Percentiles rank a stretch among this genome's conserved stretches.
phyloP scores from a whole-genome alignment of 306 rosid genomes.

The Pterocarpus macrocarpus region DNA sequence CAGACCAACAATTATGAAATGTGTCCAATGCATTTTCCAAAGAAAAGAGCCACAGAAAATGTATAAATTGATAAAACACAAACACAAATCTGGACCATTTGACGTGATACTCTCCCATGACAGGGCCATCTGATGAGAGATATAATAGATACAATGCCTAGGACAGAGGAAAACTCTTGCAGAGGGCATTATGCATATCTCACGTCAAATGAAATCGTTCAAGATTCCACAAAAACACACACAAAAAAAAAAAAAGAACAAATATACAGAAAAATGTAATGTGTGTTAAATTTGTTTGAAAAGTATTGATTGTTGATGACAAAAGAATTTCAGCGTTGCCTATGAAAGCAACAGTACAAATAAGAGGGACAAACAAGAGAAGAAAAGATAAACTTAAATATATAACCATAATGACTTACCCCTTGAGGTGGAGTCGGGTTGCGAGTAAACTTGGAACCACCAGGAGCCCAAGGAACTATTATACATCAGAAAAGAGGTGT shows the following conservation, averaged over 20 bases:
- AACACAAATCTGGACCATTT: not conserved
- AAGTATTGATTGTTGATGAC: not conserved
- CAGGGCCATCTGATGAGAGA: constrained; percentile 7
- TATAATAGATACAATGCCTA: not conserved
- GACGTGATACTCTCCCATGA: not conserved
- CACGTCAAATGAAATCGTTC: constrained; percentile 16
- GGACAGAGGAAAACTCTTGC: constrained; percentile 9
- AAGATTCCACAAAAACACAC: not conserved
- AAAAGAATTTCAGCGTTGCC: not conserved
- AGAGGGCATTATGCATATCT: not conserved
- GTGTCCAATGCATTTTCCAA: constrained; percentile 8
- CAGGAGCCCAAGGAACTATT: constrained; percentile 99
- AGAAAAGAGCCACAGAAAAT: not conserved
- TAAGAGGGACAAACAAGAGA: constrained; percentile 1
- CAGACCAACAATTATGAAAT: too few relatives aligned
- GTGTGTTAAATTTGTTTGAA: not conserved
- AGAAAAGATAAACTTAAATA: not conserved
- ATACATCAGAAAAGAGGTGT: constrained; percentile 40
- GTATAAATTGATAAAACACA: not conserved
- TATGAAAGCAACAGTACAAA: not conserved
- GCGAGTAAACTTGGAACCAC: constrained; percentile 93
- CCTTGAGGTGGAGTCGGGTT: constrained; percentile 94
- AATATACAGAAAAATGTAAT: not conserved
- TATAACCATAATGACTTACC: constrained; percentile 61
- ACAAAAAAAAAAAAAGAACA: not conserved